Base-by-base conservation (phyloP, 2,329 filamentous ascomycete genomes). In the Talaromyces sp. region DNA sequence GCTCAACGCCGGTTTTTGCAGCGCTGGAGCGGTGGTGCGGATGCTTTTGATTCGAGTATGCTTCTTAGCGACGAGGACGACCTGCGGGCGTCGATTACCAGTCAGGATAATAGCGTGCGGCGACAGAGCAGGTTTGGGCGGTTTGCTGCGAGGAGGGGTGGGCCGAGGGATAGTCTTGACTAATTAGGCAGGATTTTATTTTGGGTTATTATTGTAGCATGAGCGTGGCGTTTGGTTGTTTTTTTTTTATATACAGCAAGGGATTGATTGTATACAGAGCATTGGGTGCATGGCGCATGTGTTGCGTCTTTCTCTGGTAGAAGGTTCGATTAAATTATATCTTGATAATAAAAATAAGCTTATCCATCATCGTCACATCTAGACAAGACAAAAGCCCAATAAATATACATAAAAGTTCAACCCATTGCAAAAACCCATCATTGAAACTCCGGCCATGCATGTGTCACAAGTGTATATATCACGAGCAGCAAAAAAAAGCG, bases 101-200 rank as follows among this genome's bases (percentile, higher is more conserved):
- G 71, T 49, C 72, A 66, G 55, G 66, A 58, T 56, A 77, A 58
- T 56, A 77, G 66, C 66, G 72, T 65, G 35, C 68, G 60, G 51
- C 68, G 61, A 52, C 72, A 51, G 67, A 58, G 69, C 64, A 64
- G 73, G 6, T 73, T 74, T 65, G 71, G 74, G 19, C 72, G 75
- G 55, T 73, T 80, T 59, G 73, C 77, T n/a, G 35, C 73, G 75
- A 41, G n/a, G n/a, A 77, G 76, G 55, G 73, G 78, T 64, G 70
- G 69, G 9, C 75, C 78, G 17, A 73, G 81, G 59, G 75, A 79
- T 67, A 86, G 84, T 65, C 76, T 88, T 58, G 84, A 86, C 64
- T 74, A 60, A 50, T 24, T 24, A n/a, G n/a, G n/a, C n/a, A n/a
- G n/a, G n/a, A n/a, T 19, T 24, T 46, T 10, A 4, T 21, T 21